Evolutionary conservation across 805 yeast species (phyloP).

Genomic region (Starmerella powellii): DNA sequence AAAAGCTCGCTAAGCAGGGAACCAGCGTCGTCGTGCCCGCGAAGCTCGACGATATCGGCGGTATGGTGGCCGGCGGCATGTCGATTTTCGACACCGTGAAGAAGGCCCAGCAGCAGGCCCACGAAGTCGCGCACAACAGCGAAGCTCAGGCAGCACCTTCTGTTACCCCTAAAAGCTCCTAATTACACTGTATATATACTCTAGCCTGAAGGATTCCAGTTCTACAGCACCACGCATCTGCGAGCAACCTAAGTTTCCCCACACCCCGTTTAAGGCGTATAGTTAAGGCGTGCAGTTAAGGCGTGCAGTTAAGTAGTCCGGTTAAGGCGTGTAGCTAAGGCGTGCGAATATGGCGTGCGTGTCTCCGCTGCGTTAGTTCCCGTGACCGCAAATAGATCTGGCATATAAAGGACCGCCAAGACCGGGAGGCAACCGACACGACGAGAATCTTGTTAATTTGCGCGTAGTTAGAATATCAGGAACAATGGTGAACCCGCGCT

Average conservation of each 20-base stretch:
- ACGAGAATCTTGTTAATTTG: too few relatives aligned
- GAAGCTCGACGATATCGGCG: slow-evolving; percentile 59
- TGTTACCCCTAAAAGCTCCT: background rate
- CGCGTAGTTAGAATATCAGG: background rate
- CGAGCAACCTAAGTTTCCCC: too few relatives aligned
- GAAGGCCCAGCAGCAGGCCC: slow-evolving; percentile 4
- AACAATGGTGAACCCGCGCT: slow-evolving; percentile 20
- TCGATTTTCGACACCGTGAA: slow-evolving; percentile 51
- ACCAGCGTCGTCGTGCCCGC: slow-evolving; percentile 71
- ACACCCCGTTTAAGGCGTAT: too few relatives aligned
- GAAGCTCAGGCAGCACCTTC: background rate
- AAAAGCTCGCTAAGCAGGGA: slow-evolving; percentile 68
- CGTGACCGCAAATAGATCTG: background rate
- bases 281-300: too few relatives aligned
- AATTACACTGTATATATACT: background rate
- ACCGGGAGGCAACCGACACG: background rate
- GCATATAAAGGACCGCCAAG: background rate
- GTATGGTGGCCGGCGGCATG: slow-evolving; percentile 65
- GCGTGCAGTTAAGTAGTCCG: too few relatives aligned
- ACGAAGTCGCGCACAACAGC: background rate
- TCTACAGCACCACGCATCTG: too few relatives aligned
- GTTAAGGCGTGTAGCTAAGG: too few relatives aligned
- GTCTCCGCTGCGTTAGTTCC: too few relatives aligned
- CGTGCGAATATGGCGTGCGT: too few relatives aligned
- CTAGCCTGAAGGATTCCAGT: too few relatives aligned